A percentile compares a stretch with the other conserved stretches of the same genome.
These are phyloP conservation scores for Taphrina pruni DNA, from an alignment of 1,139 yeast genomes.

Conservation along the genomic window DNA sequence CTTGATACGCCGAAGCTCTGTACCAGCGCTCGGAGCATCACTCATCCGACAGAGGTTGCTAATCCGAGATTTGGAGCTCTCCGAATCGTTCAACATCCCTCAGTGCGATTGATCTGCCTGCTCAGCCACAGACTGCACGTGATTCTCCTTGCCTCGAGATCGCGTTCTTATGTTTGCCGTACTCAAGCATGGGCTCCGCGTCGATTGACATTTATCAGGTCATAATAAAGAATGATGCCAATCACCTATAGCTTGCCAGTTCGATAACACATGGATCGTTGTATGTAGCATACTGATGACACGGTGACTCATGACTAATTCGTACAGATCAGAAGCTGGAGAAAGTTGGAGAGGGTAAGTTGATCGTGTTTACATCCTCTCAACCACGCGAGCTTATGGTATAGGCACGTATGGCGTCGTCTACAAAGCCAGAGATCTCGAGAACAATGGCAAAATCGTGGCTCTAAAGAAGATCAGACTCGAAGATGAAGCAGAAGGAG, in stretches of 20 bases:
- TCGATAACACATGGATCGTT: conserved; percentile 12
- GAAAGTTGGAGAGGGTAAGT: conserved; percentile 88
- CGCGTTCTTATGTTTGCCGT: background rate
- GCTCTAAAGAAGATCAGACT: conserved; percentile 93
- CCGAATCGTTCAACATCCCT: too few species aligned
- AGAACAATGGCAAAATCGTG: conserved; percentile 83
- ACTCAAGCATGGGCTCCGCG: conserved; percentile 8
- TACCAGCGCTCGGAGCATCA: background rate
- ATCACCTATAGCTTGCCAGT: background rate
- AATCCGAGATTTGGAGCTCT: too few species aligned
- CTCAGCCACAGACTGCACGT: conserved; percentile 7
- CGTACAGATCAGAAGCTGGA: conserved; percentile 74
- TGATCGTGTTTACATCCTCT: background rate
- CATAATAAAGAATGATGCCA: background rate
- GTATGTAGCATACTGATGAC: conserved; percentile 1
- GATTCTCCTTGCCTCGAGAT: conserved; percentile 10
- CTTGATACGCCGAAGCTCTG: too few species aligned
- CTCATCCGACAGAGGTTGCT: background rate
- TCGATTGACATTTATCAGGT: background rate
- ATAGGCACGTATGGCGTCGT: conserved; percentile 94
- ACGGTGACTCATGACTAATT: background rate
- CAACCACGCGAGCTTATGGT: background rate
- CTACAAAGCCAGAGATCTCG: conserved; percentile 89
- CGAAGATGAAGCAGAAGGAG: conserved; percentile 98
- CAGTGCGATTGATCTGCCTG: background rate